phyloP scores from a whole-genome alignment of 1,139 yeast genomes.

The Debaryomycetaceae sp. region DNA sequence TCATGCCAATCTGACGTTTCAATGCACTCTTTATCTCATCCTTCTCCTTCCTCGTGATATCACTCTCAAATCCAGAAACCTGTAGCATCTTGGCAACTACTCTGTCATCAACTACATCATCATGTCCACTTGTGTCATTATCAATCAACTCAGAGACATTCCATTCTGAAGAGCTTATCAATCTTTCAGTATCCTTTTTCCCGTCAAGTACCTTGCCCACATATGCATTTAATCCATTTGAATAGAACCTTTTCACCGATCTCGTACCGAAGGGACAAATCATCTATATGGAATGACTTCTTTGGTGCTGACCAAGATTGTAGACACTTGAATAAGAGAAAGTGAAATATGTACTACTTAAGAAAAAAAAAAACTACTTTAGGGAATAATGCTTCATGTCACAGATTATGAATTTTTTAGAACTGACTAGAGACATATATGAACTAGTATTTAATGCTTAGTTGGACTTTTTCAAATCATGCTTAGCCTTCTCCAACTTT shows the following conservation, averaged over 20 bases:
- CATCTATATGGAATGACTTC: not conserved
- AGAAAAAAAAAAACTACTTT: no score
- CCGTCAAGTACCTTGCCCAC: not conserved
- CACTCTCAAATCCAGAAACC: conserved; percentile 43
- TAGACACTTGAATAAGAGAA: not conserved
- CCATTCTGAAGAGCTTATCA: conserved; percentile 26
- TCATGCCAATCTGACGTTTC: conserved; percentile 44
- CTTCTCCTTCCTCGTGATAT: conserved; percentile 19
- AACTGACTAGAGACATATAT: no score
- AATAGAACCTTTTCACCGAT: not conserved
- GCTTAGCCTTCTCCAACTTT: conserved; percentile 67
- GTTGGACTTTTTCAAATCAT: conserved; percentile 44
- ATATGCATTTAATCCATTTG: not conserved
- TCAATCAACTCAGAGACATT: conserved; percentile 19
- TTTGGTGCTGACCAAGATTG: not conserved
- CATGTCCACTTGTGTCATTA: conserved; percentile 6
- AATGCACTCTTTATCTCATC: conserved; percentile 28
- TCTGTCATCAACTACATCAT: conserved; percentile 13
- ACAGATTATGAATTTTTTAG: no score
- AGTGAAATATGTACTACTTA: no score
- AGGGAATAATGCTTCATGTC: no score
- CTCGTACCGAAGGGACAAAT: not conserved
- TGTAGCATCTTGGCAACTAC: conserved; percentile 31
- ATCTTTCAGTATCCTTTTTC: conserved; percentile 6
- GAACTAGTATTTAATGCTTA: not conserved